Conservation (phyloP, 768 basidiomycete genomes). For the Calocybe indica region DNA sequence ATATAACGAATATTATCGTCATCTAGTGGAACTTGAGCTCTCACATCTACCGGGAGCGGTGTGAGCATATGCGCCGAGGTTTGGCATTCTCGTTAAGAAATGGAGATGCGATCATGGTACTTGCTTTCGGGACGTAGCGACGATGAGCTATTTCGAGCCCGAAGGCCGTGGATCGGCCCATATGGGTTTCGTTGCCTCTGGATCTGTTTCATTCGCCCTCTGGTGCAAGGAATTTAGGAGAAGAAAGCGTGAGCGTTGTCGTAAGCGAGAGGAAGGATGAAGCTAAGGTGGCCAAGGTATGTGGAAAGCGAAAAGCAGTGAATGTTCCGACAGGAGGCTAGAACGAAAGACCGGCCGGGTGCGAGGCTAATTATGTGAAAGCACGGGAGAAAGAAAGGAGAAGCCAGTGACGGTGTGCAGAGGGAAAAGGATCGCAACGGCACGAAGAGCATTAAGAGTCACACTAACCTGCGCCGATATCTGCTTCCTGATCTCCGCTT, state of each 20-base stretch:
- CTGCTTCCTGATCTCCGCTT: conserved; percentile 47
- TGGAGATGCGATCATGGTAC: conserved; percentile 6
- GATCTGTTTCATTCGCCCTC: conserved; percentile 21
- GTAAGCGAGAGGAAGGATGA: neutral
- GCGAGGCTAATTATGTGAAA: neutral
- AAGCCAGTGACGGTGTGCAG: conserved; percentile 1
- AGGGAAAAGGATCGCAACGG: neutral
- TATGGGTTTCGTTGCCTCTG: conserved; percentile 34
- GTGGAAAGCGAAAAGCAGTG: conserved; percentile 1
- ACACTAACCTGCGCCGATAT: conserved; percentile 44
- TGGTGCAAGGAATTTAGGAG: conserved; percentile 6
- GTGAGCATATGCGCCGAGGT: neutral
- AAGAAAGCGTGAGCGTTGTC: neutral
- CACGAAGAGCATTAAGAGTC: neutral
- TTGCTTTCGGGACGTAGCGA: neutral
- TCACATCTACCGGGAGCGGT: too few relatives aligned
- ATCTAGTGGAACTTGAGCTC: too few relatives aligned
- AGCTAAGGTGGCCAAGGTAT: conserved; percentile 1
- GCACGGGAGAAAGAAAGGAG: neutral
- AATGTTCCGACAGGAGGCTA: conserved; percentile 2
- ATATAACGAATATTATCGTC: too few relatives aligned
- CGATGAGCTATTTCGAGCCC: conserved; percentile 13
- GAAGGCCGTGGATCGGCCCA: conserved; percentile 29
- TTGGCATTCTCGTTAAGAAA: neutral
- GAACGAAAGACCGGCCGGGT: neutral